These are phyloP conservation scores for Solanum boliviense DNA, from an alignment of 257 asterid genomes.

Conservation along the genomic window DNA sequence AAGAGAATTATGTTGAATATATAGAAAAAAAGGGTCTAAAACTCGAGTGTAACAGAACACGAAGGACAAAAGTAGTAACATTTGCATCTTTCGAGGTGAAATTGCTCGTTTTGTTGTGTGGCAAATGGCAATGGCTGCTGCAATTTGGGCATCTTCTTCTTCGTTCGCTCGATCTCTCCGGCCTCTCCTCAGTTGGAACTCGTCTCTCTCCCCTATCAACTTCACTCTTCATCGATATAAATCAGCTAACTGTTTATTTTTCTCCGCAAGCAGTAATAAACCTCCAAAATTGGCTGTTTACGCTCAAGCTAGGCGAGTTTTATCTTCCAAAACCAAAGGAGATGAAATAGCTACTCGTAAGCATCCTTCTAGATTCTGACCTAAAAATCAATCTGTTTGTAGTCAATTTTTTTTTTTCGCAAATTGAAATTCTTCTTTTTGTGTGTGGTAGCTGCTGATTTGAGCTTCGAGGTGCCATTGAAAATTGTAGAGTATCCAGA, in stretches of 20 bases:
- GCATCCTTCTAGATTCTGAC: background rate
- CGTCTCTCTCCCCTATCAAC: background rate
- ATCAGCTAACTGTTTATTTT: background rate
- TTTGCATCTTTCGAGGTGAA: background rate
- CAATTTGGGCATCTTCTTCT: conserved; percentile 20
- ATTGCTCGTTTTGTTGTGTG: background rate
- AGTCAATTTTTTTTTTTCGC: background rate
- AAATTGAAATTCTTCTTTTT: background rate
- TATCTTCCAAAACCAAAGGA: conserved; percentile 24
- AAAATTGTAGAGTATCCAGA: conserved; percentile 68
- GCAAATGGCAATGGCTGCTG: conserved; percentile 35
- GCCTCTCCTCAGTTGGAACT: conserved; percentile 18
- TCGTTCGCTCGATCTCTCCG: conserved; percentile 17
- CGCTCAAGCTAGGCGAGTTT: conserved; percentile 56
- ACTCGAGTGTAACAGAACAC: background rate
- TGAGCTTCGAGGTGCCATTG: conserved; percentile 50
- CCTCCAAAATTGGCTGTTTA: conserved; percentile 10
- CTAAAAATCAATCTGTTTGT: background rate
- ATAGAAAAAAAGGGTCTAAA: background rate
- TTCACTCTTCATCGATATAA: conserved; percentile 4
- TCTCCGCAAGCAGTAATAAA: conserved; percentile 7
- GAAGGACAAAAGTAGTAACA: background rate
- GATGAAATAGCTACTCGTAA: conserved; percentile 59
- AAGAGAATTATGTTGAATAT: too few species aligned
- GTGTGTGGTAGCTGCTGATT: conserved; percentile 53